Conservation (phyloP, 2,329 filamentous ascomycete species). For the Plectosphaerella plurivora region DNA sequence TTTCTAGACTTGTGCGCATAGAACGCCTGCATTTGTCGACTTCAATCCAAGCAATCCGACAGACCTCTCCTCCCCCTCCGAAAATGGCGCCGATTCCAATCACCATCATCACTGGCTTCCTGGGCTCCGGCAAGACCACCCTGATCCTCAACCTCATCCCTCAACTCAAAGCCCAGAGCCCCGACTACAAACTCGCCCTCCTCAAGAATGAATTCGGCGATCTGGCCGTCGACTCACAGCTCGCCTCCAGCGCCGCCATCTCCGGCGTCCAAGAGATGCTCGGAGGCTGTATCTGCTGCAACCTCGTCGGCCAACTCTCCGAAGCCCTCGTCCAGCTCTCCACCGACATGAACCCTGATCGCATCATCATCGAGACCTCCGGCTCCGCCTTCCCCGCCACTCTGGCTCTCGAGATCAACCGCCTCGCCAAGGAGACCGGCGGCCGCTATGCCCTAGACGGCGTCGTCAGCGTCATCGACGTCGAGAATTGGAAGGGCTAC, state of each 20-base stretch:
- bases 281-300: slow-evolving; percentile 98
- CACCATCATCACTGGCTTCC: slow-evolving; percentile 93
- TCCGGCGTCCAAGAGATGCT: slow-evolving; percentile 88
- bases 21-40: no score
- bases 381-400: slow-evolving; percentile 87
- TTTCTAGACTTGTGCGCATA: slow-evolving; percentile 2
- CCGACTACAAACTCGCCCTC: slow-evolving; percentile 80
- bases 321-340: slow-evolving; percentile 75
- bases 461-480: slow-evolving; percentile 84
- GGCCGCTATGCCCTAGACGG: slow-evolving; percentile 74
- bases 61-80: neutral
- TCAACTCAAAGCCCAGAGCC: slow-evolving; percentile 72
- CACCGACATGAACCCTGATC: slow-evolving; percentile 57
- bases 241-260: slow-evolving; percentile 77
- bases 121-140: slow-evolving; percentile 94
- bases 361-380: slow-evolving; percentile 91
- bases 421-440: slow-evolving; percentile 64
- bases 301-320: slow-evolving; percentile 86
- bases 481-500: slow-evolving; percentile 93
- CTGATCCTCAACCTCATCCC: slow-evolving; percentile 91
- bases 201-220: slow-evolving; percentile 99
- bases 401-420: slow-evolving; percentile 84
- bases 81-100: slow-evolving; percentile 72
- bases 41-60: neutral
- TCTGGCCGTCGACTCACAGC: slow-evolving; percentile 85